Evolutionary conservation across 441 rosid species (phyloP).

Genomic region (Mallotus japonicus): DNA sequence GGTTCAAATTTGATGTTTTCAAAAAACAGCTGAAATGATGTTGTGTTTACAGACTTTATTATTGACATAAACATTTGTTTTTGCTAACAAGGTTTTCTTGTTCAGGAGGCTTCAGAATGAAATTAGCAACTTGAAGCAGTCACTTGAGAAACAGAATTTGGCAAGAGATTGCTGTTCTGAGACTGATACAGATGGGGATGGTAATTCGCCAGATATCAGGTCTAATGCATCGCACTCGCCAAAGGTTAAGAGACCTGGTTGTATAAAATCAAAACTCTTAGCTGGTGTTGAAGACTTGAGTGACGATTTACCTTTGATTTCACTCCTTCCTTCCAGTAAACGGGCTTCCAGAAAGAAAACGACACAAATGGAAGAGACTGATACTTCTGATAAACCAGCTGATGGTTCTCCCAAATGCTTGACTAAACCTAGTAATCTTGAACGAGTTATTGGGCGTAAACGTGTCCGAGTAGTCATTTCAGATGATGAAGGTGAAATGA

Average conservation of each 20-base stretch:
- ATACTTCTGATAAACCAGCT: constrained; percentile 30
- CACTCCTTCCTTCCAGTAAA: constrained; percentile 48
- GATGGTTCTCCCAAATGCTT: constrained; percentile 35
- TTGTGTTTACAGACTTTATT: not conserved
- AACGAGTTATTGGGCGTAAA: constrained; percentile 61
- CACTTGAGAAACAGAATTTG: constrained; percentile 34
- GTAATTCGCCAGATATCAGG: constrained; percentile 39
- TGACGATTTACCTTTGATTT: constrained; percentile 64
- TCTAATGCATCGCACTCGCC: constrained; percentile 38
- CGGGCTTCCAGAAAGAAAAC: constrained; percentile 33
- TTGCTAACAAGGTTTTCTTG: constrained; percentile 26
- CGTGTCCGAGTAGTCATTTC: constrained; percentile 70
- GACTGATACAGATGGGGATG: constrained; percentile 81
- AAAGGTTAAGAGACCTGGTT: constrained; percentile 37
- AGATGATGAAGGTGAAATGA: constrained; percentile 80
- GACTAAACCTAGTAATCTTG: constrained; percentile 46
- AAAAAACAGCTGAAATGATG: not conserved
- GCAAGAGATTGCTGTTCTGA: constrained; percentile 69
- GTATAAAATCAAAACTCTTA: constrained; percentile 32
- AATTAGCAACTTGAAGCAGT: constrained; percentile 59
- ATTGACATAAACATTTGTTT: not conserved
- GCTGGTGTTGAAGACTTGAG: constrained; percentile 43
- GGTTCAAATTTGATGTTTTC: constrained; percentile 4
- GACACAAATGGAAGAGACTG: constrained; percentile 25
- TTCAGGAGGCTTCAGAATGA: constrained; percentile 66